Base-by-base conservation (phyloP, 192 early-diverging fungal species). In the Radiomyces spectabilis region DNA sequence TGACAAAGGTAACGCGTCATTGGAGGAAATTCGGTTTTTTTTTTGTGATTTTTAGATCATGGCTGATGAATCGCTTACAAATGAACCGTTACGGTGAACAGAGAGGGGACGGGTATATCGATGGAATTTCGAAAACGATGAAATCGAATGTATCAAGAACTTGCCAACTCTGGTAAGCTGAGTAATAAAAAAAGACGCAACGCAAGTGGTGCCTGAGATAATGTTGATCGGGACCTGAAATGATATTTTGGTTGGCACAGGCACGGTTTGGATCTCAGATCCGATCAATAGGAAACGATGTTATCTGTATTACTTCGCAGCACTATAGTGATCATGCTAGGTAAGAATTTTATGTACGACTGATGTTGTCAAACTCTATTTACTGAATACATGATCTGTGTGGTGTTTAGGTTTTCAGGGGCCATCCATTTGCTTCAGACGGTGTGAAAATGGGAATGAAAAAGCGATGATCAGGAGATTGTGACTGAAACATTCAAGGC, bases 201-300 rank as follows among this genome's bases (percentile, higher is more conserved):
- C 6, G 39, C 26, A 31, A 32, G 22, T 3, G 8, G 37, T 26
- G 18, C 7, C 24, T 16, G 19, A 6, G 24, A 43, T 39, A 15
- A 16, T 12, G 38, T 12, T 10, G 37, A 12, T 12, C 16, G 38
- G 13, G 38, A 12, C 38, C 38, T 15, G 16, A 39, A 39, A 39
- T 39, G 38, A 16, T 16, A 12, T 39, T 39, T 12, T 16, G 13
- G 38, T 39, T 39, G 38, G 38, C 13, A 16, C 41, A 62, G 60
- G 60, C 51, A 62, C 42, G 60, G 16, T 62, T 62, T 54, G 60
- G 60, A 25, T 55, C 52, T 16, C 30, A 45, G 15, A 41, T 62
- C 9, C 26, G 26, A 9, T 19, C 22, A 15, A 18, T 47, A 15
- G 30, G 39, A 16, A 40, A 25, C 15, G 25, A 41, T 49, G 29